These are phyloP conservation scores for Neonectria magnoliae DNA, from an alignment of 2,329 filamentous ascomycete species.

Conservation along the genomic window DNA sequence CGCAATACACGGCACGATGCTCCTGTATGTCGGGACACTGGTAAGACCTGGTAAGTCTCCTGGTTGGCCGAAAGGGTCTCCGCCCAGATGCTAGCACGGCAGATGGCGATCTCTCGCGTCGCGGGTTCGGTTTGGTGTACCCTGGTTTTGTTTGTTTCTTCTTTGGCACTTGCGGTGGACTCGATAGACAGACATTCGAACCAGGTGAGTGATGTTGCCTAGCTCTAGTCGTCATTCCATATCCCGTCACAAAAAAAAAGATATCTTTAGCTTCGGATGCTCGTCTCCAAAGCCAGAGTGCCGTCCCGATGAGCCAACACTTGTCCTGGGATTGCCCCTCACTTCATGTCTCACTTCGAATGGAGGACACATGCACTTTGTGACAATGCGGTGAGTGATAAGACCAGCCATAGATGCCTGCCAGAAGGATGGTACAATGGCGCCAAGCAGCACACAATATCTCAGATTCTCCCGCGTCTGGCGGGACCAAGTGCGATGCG, in stretches of 20 bases:
- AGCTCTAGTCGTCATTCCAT: no score
- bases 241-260: no score
- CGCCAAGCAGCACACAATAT: background rate
- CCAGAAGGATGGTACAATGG: background rate
- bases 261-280: no score
- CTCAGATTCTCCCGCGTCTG: background rate
- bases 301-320: background rate
- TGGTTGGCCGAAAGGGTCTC: background rate
- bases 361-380: background rate
- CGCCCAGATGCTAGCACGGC: background rate
- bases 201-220: no score
- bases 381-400: background rate
- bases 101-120: background rate
- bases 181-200: no score
- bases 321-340: background rate
- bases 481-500: background rate
- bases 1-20: background rate
- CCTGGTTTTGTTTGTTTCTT: no score
- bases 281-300: no score
- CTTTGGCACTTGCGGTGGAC: no score
- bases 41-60: background rate
- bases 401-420: background rate
- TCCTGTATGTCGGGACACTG: background rate
- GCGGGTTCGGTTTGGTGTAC: background rate
- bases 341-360: background rate